A percentile compares a stretch with the other conserved stretches of the same genome.
Conservation (phyloP, 169 alveolate genomes). For the Plasmodium billcollinsi region DNA sequence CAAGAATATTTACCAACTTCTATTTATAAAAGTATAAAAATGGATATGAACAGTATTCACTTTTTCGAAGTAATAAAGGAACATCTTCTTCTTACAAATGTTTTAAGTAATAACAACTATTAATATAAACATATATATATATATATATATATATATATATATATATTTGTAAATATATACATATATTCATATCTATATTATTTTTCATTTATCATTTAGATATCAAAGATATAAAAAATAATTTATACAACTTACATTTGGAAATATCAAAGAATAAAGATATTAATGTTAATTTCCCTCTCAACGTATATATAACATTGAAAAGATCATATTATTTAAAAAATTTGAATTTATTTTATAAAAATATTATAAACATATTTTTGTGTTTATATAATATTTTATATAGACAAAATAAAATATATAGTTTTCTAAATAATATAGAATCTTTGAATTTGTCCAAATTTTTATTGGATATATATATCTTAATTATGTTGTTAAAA, state of each 20-base stretch:
- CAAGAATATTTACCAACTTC: constrained; percentile 19
- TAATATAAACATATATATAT: neutral
- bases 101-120: neutral
- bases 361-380: constrained; percentile 38
- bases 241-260: constrained; percentile 2
- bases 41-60: constrained; percentile 4
- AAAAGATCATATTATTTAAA: constrained; percentile 47
- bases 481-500: constrained; percentile 28
- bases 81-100: neutral
- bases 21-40: constrained; percentile 31
- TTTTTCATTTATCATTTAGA: neutral
- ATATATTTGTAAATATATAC: neutral
- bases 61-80: constrained; percentile 4
- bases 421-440: constrained; percentile 24
- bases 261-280: neutral
- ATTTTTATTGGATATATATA: constrained; percentile 26
- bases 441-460: constrained; percentile 8
- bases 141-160: neutral
- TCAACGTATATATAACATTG: constrained; percentile 10
- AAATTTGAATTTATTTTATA: constrained; percentile 30
- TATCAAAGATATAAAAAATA: constrained; percentile 14
- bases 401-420: constrained; percentile 45
- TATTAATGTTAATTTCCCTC: neutral
- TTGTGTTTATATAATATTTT: constrained; percentile 23
- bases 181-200: neutral